Percentiles rank a stretch among this genome's conserved stretches.
Evolutionary conservation across 2,329 filamentous ascomycete species (phyloP).

Genomic region (Fusarium pilosicola): DNA sequence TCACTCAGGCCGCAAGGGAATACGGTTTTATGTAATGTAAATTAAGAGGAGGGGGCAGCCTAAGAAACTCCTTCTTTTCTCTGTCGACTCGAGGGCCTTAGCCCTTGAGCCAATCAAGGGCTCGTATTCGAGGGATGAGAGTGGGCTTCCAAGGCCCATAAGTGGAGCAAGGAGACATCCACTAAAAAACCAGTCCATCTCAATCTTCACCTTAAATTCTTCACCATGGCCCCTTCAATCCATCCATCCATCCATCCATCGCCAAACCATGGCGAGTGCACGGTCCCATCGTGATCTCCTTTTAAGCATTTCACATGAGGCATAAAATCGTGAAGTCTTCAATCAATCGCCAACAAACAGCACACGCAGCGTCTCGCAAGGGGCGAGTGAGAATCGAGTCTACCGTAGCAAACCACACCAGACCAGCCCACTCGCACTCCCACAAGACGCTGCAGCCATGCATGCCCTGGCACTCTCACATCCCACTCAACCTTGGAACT

Average conservation of each 20-base stretch:
- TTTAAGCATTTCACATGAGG: slow-evolving; percentile 21
- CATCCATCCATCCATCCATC: neutral
- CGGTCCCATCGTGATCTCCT: slow-evolving; percentile 21
- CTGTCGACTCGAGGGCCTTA: slow-evolving; percentile 27
- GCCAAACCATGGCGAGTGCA: slow-evolving; percentile 6
- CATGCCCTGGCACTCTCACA: slow-evolving; percentile 25
- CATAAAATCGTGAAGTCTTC: slow-evolving; percentile 13
- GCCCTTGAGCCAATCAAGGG: slow-evolving; percentile 35
- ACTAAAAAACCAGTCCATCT: slow-evolving; percentile 41
- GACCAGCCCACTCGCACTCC: slow-evolving; percentile 25
- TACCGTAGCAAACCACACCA: neutral
- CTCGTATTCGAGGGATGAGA: neutral
- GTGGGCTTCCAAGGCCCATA: slow-evolving; percentile 15
- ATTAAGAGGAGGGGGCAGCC: slow-evolving; percentile 46
- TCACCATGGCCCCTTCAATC: neutral
- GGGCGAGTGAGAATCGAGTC: neutral
- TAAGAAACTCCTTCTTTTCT: slow-evolving; percentile 39
- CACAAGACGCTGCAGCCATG: slow-evolving; percentile 31
- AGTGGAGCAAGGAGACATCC: slow-evolving; percentile 30
- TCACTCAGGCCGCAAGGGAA: slow-evolving; percentile 42
- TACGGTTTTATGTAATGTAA: slow-evolving; percentile 54
- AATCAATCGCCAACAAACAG: neutral
- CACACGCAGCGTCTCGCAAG: neutral
- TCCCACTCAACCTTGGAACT: slow-evolving; percentile 34
- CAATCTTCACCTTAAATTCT: slow-evolving; percentile 34